Conservation (phyloP, 768 basidiomycete genomes). For the Naematelia aurantialba region DNA sequence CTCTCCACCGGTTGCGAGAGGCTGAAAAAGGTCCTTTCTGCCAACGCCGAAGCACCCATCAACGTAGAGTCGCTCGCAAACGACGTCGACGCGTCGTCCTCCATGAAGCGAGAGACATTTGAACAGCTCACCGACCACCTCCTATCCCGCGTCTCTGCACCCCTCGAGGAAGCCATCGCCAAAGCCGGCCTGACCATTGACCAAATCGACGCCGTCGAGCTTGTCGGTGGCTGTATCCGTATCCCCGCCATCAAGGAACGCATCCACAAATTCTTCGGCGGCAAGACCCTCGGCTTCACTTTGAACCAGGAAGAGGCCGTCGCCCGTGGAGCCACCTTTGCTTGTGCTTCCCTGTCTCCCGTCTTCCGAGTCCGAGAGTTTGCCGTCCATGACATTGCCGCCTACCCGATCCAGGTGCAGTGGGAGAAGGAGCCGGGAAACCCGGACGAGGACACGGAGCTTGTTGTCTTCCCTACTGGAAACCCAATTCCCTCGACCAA, state of each 20-base stretch:
- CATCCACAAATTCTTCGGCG: slow-evolving; percentile 77
- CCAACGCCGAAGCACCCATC: slow-evolving; percentile 81
- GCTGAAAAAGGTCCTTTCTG: slow-evolving; percentile 93
- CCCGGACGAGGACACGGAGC: slow-evolving; percentile 79
- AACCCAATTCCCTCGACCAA: slow-evolving; percentile 90
- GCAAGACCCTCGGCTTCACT: slow-evolving; percentile 80
- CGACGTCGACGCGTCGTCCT: slow-evolving; percentile 87
- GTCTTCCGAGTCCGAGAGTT: slow-evolving; percentile 98
- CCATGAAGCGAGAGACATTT: slow-evolving; percentile 74
- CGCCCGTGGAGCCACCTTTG: slow-evolving; percentile 92
- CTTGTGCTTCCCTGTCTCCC: slow-evolving; percentile 94
- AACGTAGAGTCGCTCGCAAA: slow-evolving; percentile 95
- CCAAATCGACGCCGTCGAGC: slow-evolving; percentile 84
- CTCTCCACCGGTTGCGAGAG: slow-evolving; percentile 82
- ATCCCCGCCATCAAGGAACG: slow-evolving; percentile 84
- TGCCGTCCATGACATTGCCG: slow-evolving; percentile 75
- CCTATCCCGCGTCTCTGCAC: slow-evolving; percentile 70
- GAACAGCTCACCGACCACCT: slow-evolving; percentile 72
- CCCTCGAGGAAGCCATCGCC: slow-evolving; percentile 71
- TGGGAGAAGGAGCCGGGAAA: slow-evolving; percentile 75
- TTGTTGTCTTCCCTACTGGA: slow-evolving; percentile 80
- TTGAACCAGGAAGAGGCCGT: slow-evolving; percentile 98
- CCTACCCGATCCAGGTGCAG: slow-evolving; percentile 83
- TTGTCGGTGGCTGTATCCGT: slow-evolving; percentile 89
- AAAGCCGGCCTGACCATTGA: slow-evolving; percentile 78